Base-by-base conservation (phyloP, 2,329 filamentous ascomycete genomes). In the Ophiostoma sp. region DNA sequence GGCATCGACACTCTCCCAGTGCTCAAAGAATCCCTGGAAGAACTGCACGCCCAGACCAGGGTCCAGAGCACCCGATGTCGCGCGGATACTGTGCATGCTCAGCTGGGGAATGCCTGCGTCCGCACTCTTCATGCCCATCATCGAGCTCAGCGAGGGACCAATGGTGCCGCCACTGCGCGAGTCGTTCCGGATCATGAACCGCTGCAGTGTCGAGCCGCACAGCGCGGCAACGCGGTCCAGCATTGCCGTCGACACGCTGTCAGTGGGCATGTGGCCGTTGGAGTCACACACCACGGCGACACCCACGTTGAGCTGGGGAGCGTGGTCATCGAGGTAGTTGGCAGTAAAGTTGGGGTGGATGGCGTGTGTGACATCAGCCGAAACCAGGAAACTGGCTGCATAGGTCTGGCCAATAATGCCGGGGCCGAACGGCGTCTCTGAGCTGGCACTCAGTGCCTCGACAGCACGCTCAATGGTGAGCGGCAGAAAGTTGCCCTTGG, bases 181-280 rank as follows among this genome's bases (percentile, higher is more conserved):
- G 80, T 98, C 95, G 78, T 98, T 99, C 71, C 95, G 84, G 78
- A 98, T 98, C 84, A 96, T 93, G 84, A 98, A 98, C 6, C 91
- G 83, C 80, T 98, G 95, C 69, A 96, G 84, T 67, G 85, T 87
- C 70, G 87, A 87, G 68, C 83, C 92, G 72, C 84, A 86, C 71
- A 91, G 88, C 74, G 93, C 89, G 8, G 93, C 94, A 54, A 96
- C 87, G 35, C 91, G 86, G 74, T 90, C 87, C 48, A 98, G 82
- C 72, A 98, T 86, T 4, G 93, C 89, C 4, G 92, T 91, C 13
- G 91, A 95, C 23, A 97, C 88, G 70, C 90, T 88, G 77, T 98
- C 94, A 3, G 94, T 97, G 3, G 94, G 97, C 92, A 97, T 97
- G 81, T 98, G 93, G 4, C 93, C 95, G 77, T 97, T 97, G 68